A percentile compares a stretch with the other conserved stretches of the same genome.
These are phyloP conservation scores for Amauroascus verrucosus DNA, from an alignment of 2,329 filamentous ascomycete species.

Conservation along the genomic window DNA sequence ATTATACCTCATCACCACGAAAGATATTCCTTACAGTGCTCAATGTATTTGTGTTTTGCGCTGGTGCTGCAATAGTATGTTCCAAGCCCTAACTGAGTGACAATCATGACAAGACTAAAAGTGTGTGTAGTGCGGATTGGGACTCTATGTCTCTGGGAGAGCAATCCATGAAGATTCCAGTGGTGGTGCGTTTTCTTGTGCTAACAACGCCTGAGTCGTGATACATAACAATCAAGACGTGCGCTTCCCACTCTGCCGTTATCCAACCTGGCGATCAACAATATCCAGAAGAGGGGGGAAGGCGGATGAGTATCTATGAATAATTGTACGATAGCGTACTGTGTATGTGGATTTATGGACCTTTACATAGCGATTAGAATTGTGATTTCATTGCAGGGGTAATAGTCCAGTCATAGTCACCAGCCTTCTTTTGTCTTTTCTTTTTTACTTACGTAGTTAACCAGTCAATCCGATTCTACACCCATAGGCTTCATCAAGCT, in stretches of 20 bases:
- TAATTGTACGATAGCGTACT: background rate
- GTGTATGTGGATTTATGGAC: background rate
- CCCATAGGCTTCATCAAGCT: too few relatives aligned
- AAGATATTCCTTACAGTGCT: conserved; percentile 39
- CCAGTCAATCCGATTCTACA: too few relatives aligned
- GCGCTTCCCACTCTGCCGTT: too few relatives aligned
- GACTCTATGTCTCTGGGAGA: conserved; percentile 33
- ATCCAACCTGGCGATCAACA: too few relatives aligned
- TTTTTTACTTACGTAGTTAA: too few relatives aligned
- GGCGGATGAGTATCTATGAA: background rate
- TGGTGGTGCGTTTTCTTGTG: conserved; percentile 32
- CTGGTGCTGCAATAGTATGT: conserved; percentile 26
- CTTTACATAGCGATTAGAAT: too few relatives aligned
- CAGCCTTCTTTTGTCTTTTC: too few relatives aligned
- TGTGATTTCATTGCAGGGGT: too few relatives aligned
- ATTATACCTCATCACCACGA: conserved; percentile 32
- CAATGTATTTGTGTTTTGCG: conserved; percentile 35
- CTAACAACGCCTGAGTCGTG: conserved; percentile 10
- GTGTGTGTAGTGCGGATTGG: conserved; percentile 29
- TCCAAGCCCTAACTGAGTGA: background rate
- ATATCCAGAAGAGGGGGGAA: too few relatives aligned
- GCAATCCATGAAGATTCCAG: conserved; percentile 29
- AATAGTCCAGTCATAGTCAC: too few relatives aligned
- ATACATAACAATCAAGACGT: background rate
- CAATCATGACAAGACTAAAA: background rate